Percentiles rank a stretch among this genome's conserved stretches.
phyloP scores from a whole-genome alignment of 331 rosid species.

The Quercus tomentella region DNA sequence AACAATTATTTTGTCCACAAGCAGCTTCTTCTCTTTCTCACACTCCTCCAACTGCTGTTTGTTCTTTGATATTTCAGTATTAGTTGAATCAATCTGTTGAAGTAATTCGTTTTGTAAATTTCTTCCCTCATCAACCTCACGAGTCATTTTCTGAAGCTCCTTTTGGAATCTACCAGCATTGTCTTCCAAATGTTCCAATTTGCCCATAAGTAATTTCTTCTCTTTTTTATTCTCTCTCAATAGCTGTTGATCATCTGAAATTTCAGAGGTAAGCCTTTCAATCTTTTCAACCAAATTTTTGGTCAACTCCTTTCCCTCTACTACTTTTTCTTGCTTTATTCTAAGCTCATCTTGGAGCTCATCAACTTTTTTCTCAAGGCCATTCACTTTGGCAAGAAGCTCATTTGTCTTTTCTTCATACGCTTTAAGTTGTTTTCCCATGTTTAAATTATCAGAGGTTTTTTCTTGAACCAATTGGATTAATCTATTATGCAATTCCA shows the following conservation, averaged over 20 bases:
- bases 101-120: constrained; percentile 21
- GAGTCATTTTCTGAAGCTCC: constrained; percentile 22
- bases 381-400: constrained; percentile 21
- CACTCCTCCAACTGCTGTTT: constrained; percentile 25
- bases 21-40: constrained; percentile 40
- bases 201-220: constrained; percentile 27
- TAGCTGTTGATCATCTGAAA: constrained; percentile 17
- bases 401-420: constrained; percentile 36
- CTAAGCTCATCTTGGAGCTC: too few species aligned
- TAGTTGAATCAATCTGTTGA: constrained; percentile 11
- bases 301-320: constrained; percentile 13
- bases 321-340: constrained; percentile 20
- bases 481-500: constrained; percentile 40
- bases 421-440: constrained; percentile 32
- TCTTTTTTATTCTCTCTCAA: constrained; percentile 37
- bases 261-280: constrained; percentile 26
- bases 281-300: constrained; percentile 28
- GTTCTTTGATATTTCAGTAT: constrained; percentile 26
- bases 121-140: constrained; percentile 38
- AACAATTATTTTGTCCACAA: constrained; percentile 27
- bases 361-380: too few species aligned
- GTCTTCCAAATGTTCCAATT: constrained; percentile 34
- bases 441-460: constrained; percentile 25
- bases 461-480: constrained; percentile 37
- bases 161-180: constrained; percentile 13